Conservation (phyloP, 306 rosid genomes). For the Trifolium pratense region DNA sequence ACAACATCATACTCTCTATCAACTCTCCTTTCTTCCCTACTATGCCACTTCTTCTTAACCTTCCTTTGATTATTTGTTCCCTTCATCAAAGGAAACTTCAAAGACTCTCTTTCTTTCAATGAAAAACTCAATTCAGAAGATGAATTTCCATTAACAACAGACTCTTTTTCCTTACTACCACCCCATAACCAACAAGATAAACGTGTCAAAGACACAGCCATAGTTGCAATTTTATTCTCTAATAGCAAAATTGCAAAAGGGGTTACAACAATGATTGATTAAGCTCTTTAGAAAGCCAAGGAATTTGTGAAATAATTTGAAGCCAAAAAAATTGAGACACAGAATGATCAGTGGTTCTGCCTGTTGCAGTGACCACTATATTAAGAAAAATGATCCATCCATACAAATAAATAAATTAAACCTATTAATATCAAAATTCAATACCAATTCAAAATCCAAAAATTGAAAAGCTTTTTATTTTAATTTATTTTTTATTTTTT, state of each 20-base stretch:
- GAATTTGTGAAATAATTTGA: slow-evolving; percentile 40
- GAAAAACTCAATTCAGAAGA: slow-evolving; percentile 63
- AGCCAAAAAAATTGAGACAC: slow-evolving; percentile 43
- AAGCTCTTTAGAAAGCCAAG: slow-evolving; percentile 36
- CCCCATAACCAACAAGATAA: slow-evolving; percentile 77
- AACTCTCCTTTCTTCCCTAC: slow-evolving; percentile 72
- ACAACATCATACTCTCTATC: slow-evolving; percentile 82
- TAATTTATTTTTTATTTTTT: background rate
- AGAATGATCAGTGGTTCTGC: slow-evolving; percentile 65
- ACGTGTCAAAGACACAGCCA: slow-evolving; percentile 81
- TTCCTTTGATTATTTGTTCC: slow-evolving; percentile 58
- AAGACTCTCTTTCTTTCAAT: slow-evolving; percentile 59
- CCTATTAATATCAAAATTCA: slow-evolving; percentile 31
- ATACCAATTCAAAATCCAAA: slow-evolving; percentile 17
- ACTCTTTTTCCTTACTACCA: slow-evolving; percentile 75
- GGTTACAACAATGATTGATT: slow-evolving; percentile 9
- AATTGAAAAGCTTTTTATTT: background rate
- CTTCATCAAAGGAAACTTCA: slow-evolving; percentile 63
- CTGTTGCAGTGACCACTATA: slow-evolving; percentile 75
- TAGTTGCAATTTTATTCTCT: slow-evolving; percentile 40
- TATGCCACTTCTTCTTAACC: slow-evolving; percentile 69
- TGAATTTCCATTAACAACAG: slow-evolving; percentile 59
- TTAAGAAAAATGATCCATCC: slow-evolving; percentile 55
- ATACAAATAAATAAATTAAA: slow-evolving; percentile 41
- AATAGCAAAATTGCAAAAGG: slow-evolving; percentile 28